Percentiles rank a stretch among this genome's conserved stretches.
Conservation (phyloP, 169 alveolate genomes). For the Plasmodium vinckei region DNA sequence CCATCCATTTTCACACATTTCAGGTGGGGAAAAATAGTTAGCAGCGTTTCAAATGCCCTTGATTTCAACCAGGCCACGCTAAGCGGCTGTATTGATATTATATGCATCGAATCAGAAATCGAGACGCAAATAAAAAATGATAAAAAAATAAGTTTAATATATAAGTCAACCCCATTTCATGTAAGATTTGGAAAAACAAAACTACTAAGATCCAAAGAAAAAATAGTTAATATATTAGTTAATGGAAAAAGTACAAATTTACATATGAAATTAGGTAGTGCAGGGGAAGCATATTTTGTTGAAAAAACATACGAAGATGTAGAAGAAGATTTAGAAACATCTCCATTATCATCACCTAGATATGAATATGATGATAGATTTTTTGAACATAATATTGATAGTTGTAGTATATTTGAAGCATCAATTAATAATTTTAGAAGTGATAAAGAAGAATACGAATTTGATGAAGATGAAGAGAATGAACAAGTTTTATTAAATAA, state of each 20-base stretch:
- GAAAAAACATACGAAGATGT: constrained; percentile 86
- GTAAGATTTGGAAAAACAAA: constrained; percentile 97
- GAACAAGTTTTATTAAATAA: background rate
- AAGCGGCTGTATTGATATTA: constrained; percentile 94
- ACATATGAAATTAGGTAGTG: constrained; percentile 95
- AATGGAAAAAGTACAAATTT: constrained; percentile 93
- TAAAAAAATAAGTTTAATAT: constrained; percentile 77
- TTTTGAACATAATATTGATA: constrained; percentile 44
- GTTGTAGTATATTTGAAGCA: constrained; percentile 50
- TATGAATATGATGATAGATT: constrained; percentile 29
- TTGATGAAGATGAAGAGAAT: background rate
- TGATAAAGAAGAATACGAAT: constrained; percentile 27
- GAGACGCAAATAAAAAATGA: constrained; percentile 20
- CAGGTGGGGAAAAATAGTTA: constrained; percentile 94
- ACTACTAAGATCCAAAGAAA: constrained; percentile 93
- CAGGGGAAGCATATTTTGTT: constrained; percentile 97
- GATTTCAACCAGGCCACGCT: constrained; percentile 95
- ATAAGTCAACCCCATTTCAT: constrained; percentile 95
- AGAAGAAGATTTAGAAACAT: constrained; percentile 74
- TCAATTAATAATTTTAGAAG: constrained; percentile 25
- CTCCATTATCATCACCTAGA: constrained; percentile 69
- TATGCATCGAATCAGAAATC: constrained; percentile 87
- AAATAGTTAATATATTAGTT: constrained; percentile 92
- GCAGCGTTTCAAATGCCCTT: constrained; percentile 91
- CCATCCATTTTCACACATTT: no score